These are phyloP conservation scores for Rhododendron mucronatum DNA, from an alignment of 148 eudicot species.

Conservation along the genomic window DNA sequence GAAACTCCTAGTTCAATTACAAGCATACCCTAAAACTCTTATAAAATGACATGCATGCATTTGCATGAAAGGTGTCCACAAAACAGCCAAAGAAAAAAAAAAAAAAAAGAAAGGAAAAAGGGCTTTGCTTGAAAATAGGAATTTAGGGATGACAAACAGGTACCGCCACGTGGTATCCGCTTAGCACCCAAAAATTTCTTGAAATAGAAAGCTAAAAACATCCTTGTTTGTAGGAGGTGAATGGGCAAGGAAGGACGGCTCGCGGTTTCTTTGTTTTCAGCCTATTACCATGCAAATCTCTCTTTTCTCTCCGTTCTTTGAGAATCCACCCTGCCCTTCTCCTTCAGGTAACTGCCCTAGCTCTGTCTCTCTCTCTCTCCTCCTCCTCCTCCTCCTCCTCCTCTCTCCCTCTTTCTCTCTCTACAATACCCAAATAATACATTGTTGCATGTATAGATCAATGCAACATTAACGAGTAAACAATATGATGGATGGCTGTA, in stretches of 20 bases:
- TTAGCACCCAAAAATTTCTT: too few relatives aligned
- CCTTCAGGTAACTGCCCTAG: conserved; percentile 27
- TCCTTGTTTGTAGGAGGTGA: conserved; percentile 41
- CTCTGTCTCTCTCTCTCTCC: neutral
- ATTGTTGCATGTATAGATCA: neutral
- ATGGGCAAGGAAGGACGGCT: conserved; percentile 30
- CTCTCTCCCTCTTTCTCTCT: neutral
- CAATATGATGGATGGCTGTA: neutral
- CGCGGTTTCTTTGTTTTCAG: conserved; percentile 15
- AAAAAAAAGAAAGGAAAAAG: neutral
- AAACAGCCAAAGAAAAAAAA: neutral
- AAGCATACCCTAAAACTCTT: neutral
- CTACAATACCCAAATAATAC: neutral
- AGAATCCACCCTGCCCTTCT: conserved; percentile 53
- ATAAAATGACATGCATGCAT: neutral
- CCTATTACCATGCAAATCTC: conserved; percentile 25
- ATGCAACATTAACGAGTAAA: neutral
- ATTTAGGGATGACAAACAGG: neutral
- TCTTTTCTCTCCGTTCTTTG: conserved; percentile 27
- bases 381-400: neutral
- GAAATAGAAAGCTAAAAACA: neutral
- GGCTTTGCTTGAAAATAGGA: conserved; percentile 18
- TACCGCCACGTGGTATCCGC: too few relatives aligned
- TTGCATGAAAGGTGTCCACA: neutral
- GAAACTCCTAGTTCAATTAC: neutral